These are phyloP conservation scores for Fusarium fracticaudum DNA, from an alignment of 2,329 filamentous ascomycete genomes.

Conservation along the genomic window DNA sequence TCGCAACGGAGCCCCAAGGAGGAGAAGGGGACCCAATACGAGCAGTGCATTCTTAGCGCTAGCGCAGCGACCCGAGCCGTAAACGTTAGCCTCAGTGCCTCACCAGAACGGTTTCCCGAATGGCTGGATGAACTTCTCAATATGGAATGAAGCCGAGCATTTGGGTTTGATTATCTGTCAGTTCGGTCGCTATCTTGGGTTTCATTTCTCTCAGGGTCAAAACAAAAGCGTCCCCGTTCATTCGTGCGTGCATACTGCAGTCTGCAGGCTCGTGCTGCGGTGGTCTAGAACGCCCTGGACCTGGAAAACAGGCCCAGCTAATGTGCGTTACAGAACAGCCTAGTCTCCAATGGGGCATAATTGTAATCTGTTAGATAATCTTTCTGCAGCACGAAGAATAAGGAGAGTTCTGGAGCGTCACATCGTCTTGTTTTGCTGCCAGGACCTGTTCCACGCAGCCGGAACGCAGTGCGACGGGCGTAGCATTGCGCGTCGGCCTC, in stretches of 20 bases:
- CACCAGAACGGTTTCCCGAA: not conserved
- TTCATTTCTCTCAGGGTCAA: not conserved
- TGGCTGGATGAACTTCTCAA: not conserved
- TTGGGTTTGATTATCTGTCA: not conserved
- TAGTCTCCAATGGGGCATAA: not conserved
- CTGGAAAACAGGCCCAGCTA: not conserved
- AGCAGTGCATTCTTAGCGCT: not conserved
- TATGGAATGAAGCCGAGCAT: not conserved
- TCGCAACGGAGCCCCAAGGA: not conserved
- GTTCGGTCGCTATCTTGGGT: not conserved
- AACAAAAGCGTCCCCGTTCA: not conserved
- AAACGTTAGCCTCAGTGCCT: not conserved
- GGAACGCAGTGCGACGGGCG: not conserved
- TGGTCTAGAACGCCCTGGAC: not conserved
- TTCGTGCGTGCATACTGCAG: not conserved
- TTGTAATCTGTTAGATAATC: not conserved
- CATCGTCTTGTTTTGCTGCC: not conserved
- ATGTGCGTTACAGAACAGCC: not conserved
- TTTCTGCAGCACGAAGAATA: not conserved
- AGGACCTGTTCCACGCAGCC: not conserved
- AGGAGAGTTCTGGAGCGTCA: not conserved
- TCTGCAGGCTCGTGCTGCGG: not conserved
- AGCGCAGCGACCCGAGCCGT: slow-evolving; percentile 35
- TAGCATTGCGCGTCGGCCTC: not conserved
- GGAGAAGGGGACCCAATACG: not conserved